A percentile compares a stretch with the other conserved stretches of the same genome.
phyloP scores from a whole-genome alignment of 495 filamentous ascomycete genomes.

The Penicillium subrubescens region DNA sequence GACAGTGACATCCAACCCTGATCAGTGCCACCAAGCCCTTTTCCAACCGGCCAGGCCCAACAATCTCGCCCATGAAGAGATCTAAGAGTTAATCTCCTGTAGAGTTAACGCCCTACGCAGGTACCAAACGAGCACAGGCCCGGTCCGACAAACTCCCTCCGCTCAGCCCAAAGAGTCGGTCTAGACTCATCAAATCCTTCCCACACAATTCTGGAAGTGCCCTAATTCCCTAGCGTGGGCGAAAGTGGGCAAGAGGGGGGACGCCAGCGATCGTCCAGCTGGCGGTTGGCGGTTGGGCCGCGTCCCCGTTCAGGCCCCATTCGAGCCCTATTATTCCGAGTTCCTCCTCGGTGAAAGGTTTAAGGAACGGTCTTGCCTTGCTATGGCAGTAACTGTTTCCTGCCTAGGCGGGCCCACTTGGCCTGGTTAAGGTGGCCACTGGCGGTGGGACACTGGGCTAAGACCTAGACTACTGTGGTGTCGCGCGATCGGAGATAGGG shows the following conservation, averaged over 20 bases:
- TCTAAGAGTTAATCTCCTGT: neutral
- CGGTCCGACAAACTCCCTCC: neutral
- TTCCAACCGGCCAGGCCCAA: neutral
- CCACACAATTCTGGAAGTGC: constrained; percentile 18
- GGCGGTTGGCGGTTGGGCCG: neutral
- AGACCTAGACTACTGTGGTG: neutral
- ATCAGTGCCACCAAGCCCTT: neutral
- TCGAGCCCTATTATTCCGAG: neutral
- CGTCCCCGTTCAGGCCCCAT: neutral
- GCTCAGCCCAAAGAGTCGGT: constrained; percentile 14
- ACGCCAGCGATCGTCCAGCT: neutral
- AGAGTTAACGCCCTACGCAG: constrained; percentile 4
- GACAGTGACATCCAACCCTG: neutral
- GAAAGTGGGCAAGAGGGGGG: neutral
- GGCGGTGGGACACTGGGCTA: constrained; percentile 9
- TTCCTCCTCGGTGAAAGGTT: constrained; percentile 4
- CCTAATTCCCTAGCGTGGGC: neutral
- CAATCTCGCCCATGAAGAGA: neutral
- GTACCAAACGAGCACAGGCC: constrained; percentile 14
- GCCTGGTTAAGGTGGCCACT: constrained; percentile 16
- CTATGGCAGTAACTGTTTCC: neutral
- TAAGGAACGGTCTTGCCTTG: neutral
- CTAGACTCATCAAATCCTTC: constrained; percentile 13
- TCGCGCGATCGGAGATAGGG: constrained; percentile 13
- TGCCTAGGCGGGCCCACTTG: constrained; percentile 14